Evolutionary conservation across 805 yeast genomes (phyloP).

Genomic region (Danielia oregonensis): DNA sequence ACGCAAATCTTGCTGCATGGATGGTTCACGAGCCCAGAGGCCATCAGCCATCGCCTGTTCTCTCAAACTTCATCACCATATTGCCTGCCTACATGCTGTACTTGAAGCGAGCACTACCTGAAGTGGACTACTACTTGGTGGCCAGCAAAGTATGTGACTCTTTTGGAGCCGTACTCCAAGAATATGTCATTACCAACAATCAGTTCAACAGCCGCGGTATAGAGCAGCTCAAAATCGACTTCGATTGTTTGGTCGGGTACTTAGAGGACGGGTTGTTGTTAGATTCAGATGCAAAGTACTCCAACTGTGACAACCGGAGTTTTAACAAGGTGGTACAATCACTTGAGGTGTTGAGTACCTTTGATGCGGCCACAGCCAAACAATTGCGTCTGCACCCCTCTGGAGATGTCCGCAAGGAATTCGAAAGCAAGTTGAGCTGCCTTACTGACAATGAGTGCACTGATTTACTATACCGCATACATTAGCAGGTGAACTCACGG

Average conservation of each 20-base stretch:
- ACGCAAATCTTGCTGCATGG: conserved; percentile 38
- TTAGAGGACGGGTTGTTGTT: conserved; percentile 20
- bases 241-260: conserved; percentile 17
- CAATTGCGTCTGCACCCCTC: conserved; percentile 13
- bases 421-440: conserved; percentile 16
- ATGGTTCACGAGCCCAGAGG: conserved; percentile 13
- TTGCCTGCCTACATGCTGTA: conserved; percentile 25
- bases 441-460: conserved; percentile 20
- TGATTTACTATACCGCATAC: conserved; percentile 25
- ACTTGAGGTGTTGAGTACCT: conserved; percentile 23
- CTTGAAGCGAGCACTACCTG: conserved; percentile 21
- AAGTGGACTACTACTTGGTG: conserved; percentile 28
- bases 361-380: conserved; percentile 22
- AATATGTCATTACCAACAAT: conserved; percentile 38
- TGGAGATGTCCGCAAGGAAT: conserved; percentile 18
- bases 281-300: conserved; percentile 8
- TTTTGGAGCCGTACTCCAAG: conserved; percentile 26
- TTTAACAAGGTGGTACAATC: conserved; percentile 27
- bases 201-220: conserved; percentile 31
- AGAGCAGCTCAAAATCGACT: conserved; percentile 30
- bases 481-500: conserved; percentile 6
- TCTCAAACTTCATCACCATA: conserved; percentile 19
- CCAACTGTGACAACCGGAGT: conserved; percentile 22
- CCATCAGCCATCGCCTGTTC: conserved; percentile 19
- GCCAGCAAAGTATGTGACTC: conserved; percentile 25